These are phyloP conservation scores for Eucalyptus brandiana DNA, from an alignment of 345 rosid species.

Conservation along the genomic window DNA sequence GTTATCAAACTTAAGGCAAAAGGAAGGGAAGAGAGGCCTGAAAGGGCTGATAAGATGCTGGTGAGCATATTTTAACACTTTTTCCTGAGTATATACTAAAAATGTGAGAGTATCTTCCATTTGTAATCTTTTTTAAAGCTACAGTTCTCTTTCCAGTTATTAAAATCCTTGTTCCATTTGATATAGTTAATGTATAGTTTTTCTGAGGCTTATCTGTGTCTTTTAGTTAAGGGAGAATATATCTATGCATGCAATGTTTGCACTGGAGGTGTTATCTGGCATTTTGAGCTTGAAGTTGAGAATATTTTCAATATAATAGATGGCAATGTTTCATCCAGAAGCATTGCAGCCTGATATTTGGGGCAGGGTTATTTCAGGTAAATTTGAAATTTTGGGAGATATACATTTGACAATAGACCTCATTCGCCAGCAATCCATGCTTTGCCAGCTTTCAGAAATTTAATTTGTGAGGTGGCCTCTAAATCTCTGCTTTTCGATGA, in stretches of 20 bases:
- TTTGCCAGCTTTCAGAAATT: background rate
- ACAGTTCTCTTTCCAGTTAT: background rate
- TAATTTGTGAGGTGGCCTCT: background rate
- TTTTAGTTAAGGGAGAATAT: background rate
- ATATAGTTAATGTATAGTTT: background rate
- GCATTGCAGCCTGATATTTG: background rate
- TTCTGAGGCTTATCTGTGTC: background rate
- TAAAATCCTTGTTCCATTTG: background rate
- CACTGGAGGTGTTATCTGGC: background rate
- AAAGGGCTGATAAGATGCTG: constrained; percentile 30
- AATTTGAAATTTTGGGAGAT: background rate
- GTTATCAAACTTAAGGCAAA: constrained; percentile 30
- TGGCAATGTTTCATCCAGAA: background rate
- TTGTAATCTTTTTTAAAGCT: background rate
- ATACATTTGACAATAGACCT: background rate
- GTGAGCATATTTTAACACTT: constrained; percentile 9
- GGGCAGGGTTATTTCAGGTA: background rate
- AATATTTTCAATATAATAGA: background rate
- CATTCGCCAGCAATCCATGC: background rate
- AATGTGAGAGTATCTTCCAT: background rate
- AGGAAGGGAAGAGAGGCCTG: constrained; percentile 15
- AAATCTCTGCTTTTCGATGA: background rate
- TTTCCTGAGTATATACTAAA: background rate
- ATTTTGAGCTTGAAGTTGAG: background rate
- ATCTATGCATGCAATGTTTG: background rate